Conservation (phyloP, 2,329 filamentous ascomycete species). For the Endocalyx cinctus region DNA sequence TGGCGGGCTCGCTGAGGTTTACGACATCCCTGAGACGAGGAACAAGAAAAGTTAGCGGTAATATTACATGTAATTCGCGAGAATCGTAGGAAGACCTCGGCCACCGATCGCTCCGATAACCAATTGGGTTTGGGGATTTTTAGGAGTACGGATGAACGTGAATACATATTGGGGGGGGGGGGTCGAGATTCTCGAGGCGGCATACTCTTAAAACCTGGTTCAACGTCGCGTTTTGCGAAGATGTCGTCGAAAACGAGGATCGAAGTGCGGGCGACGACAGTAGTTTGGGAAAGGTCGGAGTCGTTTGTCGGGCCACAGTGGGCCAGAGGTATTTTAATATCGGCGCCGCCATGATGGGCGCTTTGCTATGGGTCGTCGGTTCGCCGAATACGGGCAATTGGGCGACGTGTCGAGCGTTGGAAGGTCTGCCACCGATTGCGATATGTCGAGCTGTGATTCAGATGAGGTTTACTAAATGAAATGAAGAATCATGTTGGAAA, state of each 20-base stretch:
- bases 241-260: constrained; percentile 54
- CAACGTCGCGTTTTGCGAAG: constrained; percentile 56
- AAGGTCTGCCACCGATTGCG: no score
- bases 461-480: no score
- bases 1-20: constrained; percentile 76
- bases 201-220: constrained; percentile 64
- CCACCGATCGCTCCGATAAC: no score
- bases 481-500: no score
- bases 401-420: no score
- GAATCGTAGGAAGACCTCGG: background rate
- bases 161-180: no score
- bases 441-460: no score
- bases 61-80: background rate
- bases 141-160: no score
- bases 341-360: constrained; percentile 23
- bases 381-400: no score
- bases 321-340: constrained; percentile 26
- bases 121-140: background rate
- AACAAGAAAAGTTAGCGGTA: no score
- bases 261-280: constrained; percentile 14
- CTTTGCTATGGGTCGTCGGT: background rate
- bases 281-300: constrained; percentile 26
- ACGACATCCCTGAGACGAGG: constrained; percentile 60
- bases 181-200: no score
- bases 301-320: constrained; percentile 24